Evolutionary conservation across 495 filamentous ascomycete genomes (phyloP).

Genomic region (Apodospora peruviana): DNA sequence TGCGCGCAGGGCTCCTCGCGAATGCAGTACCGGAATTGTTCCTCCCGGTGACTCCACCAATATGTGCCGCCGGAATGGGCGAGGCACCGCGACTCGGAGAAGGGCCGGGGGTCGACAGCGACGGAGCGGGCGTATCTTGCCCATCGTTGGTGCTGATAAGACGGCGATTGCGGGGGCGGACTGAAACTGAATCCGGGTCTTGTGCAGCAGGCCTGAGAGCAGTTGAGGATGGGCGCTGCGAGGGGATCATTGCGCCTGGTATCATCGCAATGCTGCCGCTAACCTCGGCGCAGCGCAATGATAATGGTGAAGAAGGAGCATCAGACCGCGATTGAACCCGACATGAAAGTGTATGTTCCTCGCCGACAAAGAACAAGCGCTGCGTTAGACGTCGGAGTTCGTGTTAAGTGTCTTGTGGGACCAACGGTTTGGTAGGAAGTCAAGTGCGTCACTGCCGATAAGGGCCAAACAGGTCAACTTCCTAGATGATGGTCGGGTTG

Average conservation of each 20-base stretch:
- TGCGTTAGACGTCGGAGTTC: too few relatives aligned
- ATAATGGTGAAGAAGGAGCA: conserved; percentile 16
- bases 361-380: too few relatives aligned
- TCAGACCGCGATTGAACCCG: conserved; percentile 20
- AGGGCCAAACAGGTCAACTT: too few relatives aligned
- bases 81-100: conserved; percentile 29
- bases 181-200: conserved; percentile 16
- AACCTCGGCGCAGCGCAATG: conserved; percentile 22
- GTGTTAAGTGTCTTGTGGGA: too few relatives aligned
- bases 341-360: too few relatives aligned
- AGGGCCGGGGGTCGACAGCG: conserved; percentile 19
- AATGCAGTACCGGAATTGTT: conserved; percentile 25
- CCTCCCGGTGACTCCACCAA: conserved; percentile 29
- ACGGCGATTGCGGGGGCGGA: conserved; percentile 29
- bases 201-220: conserved; percentile 14
- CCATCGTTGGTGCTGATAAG: conserved; percentile 6
- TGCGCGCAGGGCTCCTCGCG: conserved; percentile 21
- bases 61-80: conserved; percentile 36
- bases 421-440: too few relatives aligned
- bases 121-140: conserved; percentile 10
- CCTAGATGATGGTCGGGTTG: too few relatives aligned
- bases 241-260: conserved; percentile 26
- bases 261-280: conserved; percentile 21
- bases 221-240: conserved; percentile 21
- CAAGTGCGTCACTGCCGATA: too few relatives aligned